phyloP scores from a whole-genome alignment of 2,329 filamentous ascomycete species.

The Sphaerulina populicola region DNA sequence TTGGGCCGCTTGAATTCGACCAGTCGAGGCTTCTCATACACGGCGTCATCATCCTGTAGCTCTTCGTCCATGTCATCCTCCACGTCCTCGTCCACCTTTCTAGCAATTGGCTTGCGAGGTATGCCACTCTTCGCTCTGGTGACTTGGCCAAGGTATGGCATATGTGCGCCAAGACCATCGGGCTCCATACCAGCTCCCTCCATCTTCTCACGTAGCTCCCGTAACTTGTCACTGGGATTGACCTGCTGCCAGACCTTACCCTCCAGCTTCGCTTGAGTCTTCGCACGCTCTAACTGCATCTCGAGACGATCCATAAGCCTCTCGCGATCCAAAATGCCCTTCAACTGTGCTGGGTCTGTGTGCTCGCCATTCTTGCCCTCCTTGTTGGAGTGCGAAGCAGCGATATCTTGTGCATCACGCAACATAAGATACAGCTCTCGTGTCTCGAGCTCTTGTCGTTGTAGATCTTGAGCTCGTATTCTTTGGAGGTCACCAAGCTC shows the following conservation, averaged over 20 bases:
- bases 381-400: constrained; percentile 72
- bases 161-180: constrained; percentile 43
- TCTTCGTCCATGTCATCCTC: constrained; percentile 34
- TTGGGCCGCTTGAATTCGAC: constrained; percentile 70
- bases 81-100: constrained; percentile 12
- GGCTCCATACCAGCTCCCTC: constrained; percentile 50
- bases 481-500: constrained; percentile 82
- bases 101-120: constrained; percentile 29
- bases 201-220: constrained; percentile 91
- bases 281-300: constrained; percentile 90
- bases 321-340: constrained; percentile 88
- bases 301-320: constrained; percentile 87
- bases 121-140: constrained; percentile 36
- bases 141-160: constrained; percentile 56
- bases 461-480: constrained; percentile 78
- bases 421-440: constrained; percentile 97
- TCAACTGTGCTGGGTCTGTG: constrained; percentile 69
- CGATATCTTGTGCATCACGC: constrained; percentile 90
- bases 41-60: constrained; percentile 50
- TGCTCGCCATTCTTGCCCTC: constrained; percentile 45
- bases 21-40: constrained; percentile 71
- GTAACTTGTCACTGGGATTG: constrained; percentile 82
- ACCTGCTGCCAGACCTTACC: constrained; percentile 79
- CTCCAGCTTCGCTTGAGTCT: constrained; percentile 95
- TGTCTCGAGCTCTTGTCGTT: constrained; percentile 91